These are phyloP conservation scores for Polytolypa hystricis DNA, from an alignment of 2,329 filamentous ascomycete genomes.

Conservation along the genomic window DNA sequence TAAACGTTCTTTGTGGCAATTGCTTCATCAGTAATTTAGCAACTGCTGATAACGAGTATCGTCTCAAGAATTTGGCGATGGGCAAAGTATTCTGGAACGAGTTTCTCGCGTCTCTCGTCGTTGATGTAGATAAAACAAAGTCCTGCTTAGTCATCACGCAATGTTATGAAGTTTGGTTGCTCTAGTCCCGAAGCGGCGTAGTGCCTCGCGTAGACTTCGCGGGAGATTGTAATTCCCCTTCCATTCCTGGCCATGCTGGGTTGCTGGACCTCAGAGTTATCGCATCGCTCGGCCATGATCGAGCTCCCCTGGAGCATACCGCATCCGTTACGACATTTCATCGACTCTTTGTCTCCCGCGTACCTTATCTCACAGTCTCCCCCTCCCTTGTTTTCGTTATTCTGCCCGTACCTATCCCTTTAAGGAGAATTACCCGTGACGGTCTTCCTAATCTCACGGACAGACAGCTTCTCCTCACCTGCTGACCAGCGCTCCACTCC, in stretches of 20 bases:
- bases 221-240: neutral
- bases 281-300: neutral
- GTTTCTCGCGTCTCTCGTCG: too few relatives aligned
- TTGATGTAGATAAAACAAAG: too few relatives aligned
- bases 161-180: neutral
- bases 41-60: too few relatives aligned
- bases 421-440: too few relatives aligned
- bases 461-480: too few relatives aligned
- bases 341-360: neutral
- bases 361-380: neutral
- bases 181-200: conserved; percentile 2
- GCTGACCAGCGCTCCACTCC: too few relatives aligned
- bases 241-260: neutral
- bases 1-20: too few relatives aligned
- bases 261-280: neutral
- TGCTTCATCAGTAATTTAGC: too few relatives aligned
- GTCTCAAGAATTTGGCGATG: too few relatives aligned
- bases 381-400: neutral
- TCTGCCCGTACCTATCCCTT: neutral
- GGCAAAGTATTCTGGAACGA: too few relatives aligned
- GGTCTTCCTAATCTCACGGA: too few relatives aligned
- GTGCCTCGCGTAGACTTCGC: conserved; percentile 5
- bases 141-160: neutral
- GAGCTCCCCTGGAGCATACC: neutral
- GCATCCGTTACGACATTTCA: neutral